Conservation (phyloP, 805 yeast genomes). For the Hanseniaspora singularis region DNA sequence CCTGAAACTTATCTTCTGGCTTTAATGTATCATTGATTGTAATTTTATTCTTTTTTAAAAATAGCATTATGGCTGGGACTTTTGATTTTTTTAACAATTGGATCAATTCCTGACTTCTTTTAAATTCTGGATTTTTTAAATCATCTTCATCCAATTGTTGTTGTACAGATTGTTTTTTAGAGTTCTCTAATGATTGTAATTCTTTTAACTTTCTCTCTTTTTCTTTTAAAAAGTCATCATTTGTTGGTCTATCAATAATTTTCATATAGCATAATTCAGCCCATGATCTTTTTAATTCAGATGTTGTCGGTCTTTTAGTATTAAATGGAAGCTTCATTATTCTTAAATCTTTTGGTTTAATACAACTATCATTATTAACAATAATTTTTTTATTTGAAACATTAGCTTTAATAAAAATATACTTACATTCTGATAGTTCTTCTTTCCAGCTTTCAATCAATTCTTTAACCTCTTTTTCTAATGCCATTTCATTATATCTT, state of each 20-base stretch:
- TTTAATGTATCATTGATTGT: constrained; percentile 41
- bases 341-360: constrained; percentile 45
- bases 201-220: constrained; percentile 21
- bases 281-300: constrained; percentile 80
- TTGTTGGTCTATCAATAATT: constrained; percentile 40
- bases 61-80: constrained; percentile 59
- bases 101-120: constrained; percentile 46
- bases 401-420: constrained; percentile 69
- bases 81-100: constrained; percentile 56
- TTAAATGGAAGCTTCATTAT: constrained; percentile 73
- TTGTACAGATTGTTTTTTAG: constrained; percentile 17
- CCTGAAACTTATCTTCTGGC: constrained; percentile 41
- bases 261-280: constrained; percentile 52
- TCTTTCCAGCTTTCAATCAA: constrained; percentile 54
- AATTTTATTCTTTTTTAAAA: constrained; percentile 46
- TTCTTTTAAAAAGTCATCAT: constrained; percentile 21
- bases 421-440: constrained; percentile 47
- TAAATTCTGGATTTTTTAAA: background rate
- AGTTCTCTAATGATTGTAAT: constrained; percentile 25
- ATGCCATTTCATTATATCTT: constrained; percentile 77
- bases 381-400: constrained; percentile 50
- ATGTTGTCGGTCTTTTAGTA: constrained; percentile 72
- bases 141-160: constrained; percentile 30
- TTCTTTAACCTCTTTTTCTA: constrained; percentile 65
- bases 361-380: constrained; percentile 47